Evolutionary conservation across 2,329 filamentous ascomycete genomes (phyloP).

Genomic region (Capronia coronata): DNA sequence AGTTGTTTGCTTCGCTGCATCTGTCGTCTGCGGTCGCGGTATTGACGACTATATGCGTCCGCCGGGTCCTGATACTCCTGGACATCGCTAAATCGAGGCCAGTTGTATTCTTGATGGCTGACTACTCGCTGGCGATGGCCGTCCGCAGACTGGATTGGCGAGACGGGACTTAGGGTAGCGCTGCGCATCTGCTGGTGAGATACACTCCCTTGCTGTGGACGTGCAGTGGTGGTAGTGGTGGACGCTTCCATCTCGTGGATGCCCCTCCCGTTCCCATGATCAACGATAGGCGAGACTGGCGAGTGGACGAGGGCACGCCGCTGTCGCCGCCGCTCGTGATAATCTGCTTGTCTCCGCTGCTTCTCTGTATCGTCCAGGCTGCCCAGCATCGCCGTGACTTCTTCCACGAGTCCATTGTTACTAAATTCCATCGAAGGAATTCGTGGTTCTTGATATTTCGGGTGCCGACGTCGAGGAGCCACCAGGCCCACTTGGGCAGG

Average conservation of each 20-base stretch:
- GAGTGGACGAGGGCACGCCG: not conserved
- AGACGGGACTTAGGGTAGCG: slow-evolving; percentile 1
- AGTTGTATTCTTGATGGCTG: slow-evolving; percentile 15
- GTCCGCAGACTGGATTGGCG: not conserved
- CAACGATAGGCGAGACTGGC: not conserved
- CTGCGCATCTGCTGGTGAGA: not conserved
- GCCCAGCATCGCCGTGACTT: slow-evolving; percentile 9
- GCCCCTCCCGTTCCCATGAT: not conserved
- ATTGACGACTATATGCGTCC: slow-evolving; percentile 15
- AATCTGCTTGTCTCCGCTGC: not conserved
- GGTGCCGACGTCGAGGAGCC: not conserved
- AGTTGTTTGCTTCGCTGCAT: not conserved
- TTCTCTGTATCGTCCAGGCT: not conserved
- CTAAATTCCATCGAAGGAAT: slow-evolving; percentile 13
- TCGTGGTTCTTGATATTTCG: slow-evolving; percentile 17
- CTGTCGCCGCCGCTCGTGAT: not conserved
- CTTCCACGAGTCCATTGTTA: slow-evolving; percentile 1
- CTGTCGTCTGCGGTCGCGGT: slow-evolving; percentile 15
- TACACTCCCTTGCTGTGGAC: not conserved
- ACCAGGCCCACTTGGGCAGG: not conserved
- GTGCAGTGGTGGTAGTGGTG: not conserved
- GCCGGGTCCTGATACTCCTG: slow-evolving; percentile 15
- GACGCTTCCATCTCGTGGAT: slow-evolving; percentile 2
- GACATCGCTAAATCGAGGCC: slow-evolving; percentile 17
- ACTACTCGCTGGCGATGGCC: not conserved